A percentile compares a stretch with the other conserved stretches of the same genome.
phyloP scores from a whole-genome alignment of 352 stramenopile species.

The Pythium rishiriense region DNA sequence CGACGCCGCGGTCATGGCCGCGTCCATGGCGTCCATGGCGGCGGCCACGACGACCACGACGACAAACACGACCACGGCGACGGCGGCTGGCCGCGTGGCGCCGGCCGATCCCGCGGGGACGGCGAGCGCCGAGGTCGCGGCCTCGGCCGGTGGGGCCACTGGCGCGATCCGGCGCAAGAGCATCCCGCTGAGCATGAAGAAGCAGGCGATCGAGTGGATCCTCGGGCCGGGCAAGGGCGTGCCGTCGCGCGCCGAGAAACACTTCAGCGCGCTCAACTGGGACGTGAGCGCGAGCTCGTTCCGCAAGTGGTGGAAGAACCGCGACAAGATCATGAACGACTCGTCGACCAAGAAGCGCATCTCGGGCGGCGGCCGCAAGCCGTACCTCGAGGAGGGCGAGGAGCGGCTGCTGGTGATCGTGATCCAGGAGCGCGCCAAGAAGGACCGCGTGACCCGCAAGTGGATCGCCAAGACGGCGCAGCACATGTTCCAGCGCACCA shows the following conservation, averaged over 20 bases:
- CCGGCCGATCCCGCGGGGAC: background rate
- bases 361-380: conserved; percentile 65
- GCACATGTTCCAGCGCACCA: conserved; percentile 82
- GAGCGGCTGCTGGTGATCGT: conserved; percentile 74
- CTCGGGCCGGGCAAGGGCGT: conserved; percentile 68
- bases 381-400: conserved; percentile 65
- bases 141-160: background rate
- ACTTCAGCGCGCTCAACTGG: conserved; percentile 72
- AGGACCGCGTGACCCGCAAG: conserved; percentile 76
- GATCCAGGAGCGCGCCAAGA: conserved; percentile 77
- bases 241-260: conserved; percentile 67
- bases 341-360: conserved; percentile 74
- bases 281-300: conserved; percentile 78
- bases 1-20: conserved; percentile 4
- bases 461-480: conserved; percentile 85
- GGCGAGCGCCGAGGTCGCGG: background rate
- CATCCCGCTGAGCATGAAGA: conserved; percentile 80
- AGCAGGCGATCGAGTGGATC: conserved; percentile 83
- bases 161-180: conserved; percentile 66
- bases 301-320: conserved; percentile 86
- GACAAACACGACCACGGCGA: background rate
- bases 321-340: conserved; percentile 75
- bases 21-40: conserved; percentile 2
- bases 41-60: background rate
- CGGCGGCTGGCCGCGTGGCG: background rate